Evolutionary conservation across 1,284 basidiomycete species (phyloP).

Genomic region (Coniferiporia weirii): DNA sequence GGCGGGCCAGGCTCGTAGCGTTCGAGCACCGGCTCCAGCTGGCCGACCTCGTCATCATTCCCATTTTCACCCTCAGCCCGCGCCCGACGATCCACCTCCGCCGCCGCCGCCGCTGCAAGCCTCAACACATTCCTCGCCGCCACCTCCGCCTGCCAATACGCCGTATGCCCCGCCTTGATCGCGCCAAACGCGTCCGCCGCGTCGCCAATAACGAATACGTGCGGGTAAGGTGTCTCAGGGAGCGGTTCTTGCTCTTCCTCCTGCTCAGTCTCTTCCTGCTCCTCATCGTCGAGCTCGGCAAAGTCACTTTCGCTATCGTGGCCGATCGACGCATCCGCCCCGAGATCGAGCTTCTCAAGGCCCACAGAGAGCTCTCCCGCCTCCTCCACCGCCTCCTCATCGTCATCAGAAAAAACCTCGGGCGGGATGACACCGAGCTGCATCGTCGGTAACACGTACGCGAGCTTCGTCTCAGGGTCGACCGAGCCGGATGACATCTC

Average conservation of each 20-base stretch:
- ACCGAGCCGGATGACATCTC: conserved; percentile 47
- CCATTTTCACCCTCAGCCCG: too few relatives aligned
- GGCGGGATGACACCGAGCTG: conserved; percentile 40
- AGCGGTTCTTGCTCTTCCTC: conserved; percentile 21
- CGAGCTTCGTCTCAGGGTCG: conserved; percentile 41
- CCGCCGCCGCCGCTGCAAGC: conserved; percentile 31
- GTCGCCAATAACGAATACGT: conserved; percentile 67
- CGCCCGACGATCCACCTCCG: conserved; percentile 22
- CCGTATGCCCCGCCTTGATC: conserved; percentile 67
- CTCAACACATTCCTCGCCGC: conserved; percentile 50
- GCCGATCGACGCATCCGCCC: conserved; percentile 7
- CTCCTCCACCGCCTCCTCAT: too few relatives aligned
- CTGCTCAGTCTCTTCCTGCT: conserved; percentile 21
- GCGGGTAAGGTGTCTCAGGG: conserved; percentile 38
- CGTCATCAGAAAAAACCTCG: not conserved
- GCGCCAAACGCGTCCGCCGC: conserved; percentile 67
- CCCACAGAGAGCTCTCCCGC: too few relatives aligned
- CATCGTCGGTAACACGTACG: conserved; percentile 54
- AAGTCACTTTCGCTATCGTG: not conserved
- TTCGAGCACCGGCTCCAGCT: conserved; percentile 38
- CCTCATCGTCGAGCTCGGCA: conserved; percentile 6
- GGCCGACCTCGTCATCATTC: conserved; percentile 10
- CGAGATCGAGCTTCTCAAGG: conserved; percentile 1
- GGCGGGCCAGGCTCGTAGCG: conserved; percentile 50
- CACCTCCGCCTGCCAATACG: conserved; percentile 55